Conservation (phyloP, 2,329 filamentous ascomycete genomes). For the Penicillium sp. region DNA sequence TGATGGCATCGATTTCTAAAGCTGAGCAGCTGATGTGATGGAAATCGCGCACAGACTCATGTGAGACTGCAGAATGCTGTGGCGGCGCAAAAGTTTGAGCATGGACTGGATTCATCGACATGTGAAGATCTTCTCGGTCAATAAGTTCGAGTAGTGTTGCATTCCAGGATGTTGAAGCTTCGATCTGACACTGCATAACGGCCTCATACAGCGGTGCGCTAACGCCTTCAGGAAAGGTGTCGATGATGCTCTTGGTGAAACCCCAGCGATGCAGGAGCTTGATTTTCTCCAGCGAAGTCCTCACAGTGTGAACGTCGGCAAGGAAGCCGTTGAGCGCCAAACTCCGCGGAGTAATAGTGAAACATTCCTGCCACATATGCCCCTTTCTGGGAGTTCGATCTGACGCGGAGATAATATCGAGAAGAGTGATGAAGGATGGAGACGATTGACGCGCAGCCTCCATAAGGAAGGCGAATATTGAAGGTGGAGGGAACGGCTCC, state of each 20-base stretch:
- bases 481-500: conserved; percentile 57
- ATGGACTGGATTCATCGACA: conserved; percentile 56
- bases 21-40: conserved; percentile 66
- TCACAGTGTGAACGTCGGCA: conserved; percentile 50
- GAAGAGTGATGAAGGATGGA: conserved; percentile 49
- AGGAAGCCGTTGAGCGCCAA: conserved; percentile 69
- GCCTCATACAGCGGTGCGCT: conserved; percentile 76
- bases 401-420: conserved; percentile 46
- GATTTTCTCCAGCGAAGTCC: conserved; percentile 61
- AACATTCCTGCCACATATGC: conserved; percentile 38
- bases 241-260: conserved; percentile 63
- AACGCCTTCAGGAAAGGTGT: conserved; percentile 83
- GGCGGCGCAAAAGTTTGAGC: conserved; percentile 33
- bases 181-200: conserved; percentile 78
- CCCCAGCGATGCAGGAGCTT: conserved; percentile 71
- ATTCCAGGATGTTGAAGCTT: conserved; percentile 75
- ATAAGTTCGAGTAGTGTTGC: conserved; percentile 70
- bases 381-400: conserved; percentile 29
- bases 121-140: conserved; percentile 75
- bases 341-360: conserved; percentile 60
- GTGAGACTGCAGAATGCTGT: conserved; percentile 51
- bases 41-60: conserved; percentile 70
- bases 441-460: conserved; percentile 35
- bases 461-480: conserved; percentile 57
- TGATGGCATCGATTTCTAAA: conserved; percentile 49